Evolutionary conservation across 1,284 basidiomycete species (phyloP).

Genomic region (Trametes sp.): DNA sequence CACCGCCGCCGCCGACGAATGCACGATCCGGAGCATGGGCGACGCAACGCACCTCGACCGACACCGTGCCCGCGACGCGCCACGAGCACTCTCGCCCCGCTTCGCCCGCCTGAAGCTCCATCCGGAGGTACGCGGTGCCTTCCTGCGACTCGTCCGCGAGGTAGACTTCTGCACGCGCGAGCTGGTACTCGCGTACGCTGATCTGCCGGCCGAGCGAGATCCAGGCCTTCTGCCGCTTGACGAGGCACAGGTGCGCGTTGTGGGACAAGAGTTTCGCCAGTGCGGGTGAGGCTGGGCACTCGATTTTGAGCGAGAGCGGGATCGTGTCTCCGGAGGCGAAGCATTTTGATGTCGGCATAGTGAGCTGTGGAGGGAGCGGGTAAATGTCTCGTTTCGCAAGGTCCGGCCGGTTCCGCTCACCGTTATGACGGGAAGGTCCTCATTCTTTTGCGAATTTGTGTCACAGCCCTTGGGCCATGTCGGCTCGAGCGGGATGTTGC

Average conservation of each 20-base stretch:
- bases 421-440: constrained; percentile 34
- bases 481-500: constrained; percentile 37
- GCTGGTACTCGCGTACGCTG: constrained; percentile 36
- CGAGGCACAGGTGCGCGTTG: constrained; percentile 47
- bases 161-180: constrained; percentile 36
- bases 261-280: constrained; percentile 47
- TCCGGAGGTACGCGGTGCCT: constrained; percentile 36
- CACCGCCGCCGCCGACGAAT: constrained; percentile 3
- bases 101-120: constrained; percentile 39
- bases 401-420: constrained; percentile 24
- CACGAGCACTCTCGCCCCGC: constrained; percentile 42
- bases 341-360: constrained; percentile 46
- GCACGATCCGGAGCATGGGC: constrained; percentile 1
- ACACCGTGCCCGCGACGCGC: constrained; percentile 35
- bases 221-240: constrained; percentile 47
- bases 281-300: constrained; percentile 47
- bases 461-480: constrained; percentile 34
- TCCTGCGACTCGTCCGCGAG: constrained; percentile 36
- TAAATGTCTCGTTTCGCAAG: constrained; percentile 6
- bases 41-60: constrained; percentile 38
- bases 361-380: constrained; percentile 41
- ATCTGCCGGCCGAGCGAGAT: constrained; percentile 35
- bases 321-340: constrained; percentile 53
- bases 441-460: constrained; percentile 3
- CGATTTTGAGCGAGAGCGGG: constrained; percentile 49